These are phyloP conservation scores for Prunus mongolica DNA, from an alignment of 306 rosid genomes.

Conservation along the genomic window DNA sequence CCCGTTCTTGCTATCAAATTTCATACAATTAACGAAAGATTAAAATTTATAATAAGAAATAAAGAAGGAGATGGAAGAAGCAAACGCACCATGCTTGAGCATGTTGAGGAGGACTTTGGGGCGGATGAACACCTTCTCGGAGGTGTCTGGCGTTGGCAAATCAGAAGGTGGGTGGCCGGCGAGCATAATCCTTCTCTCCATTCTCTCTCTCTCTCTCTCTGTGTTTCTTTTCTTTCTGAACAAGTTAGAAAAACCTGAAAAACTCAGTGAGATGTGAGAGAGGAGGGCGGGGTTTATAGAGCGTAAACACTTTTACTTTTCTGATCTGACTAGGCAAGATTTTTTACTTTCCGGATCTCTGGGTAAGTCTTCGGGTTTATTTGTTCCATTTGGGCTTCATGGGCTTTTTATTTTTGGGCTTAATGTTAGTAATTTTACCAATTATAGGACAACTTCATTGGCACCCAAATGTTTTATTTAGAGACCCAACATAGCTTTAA, in stretches of 20 bases:
- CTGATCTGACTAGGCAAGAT: too few species aligned
- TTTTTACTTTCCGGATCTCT: too few species aligned
- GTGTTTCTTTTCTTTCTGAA: slow-evolving; percentile 9
- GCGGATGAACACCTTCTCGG: slow-evolving; percentile 85
- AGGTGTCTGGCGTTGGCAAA: slow-evolving; percentile 74
- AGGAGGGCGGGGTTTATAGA: too few species aligned
- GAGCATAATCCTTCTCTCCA: slow-evolving; percentile 81
- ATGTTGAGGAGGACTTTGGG: slow-evolving; percentile 81
- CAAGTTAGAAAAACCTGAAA: not conserved
- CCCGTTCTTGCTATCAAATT: slow-evolving; percentile 65
- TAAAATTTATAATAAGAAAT: not conserved
- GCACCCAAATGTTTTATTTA: too few species aligned
- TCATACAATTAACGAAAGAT: not conserved
- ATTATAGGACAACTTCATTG: too few species aligned
- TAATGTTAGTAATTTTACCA: not conserved
- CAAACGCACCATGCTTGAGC: slow-evolving; percentile 67
- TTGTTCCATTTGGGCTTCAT: not conserved
- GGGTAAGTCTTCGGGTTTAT: too few species aligned
- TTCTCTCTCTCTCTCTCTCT: not conserved
- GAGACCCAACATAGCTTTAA: too few species aligned
- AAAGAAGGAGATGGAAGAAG: not conserved
- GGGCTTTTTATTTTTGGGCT: not conserved
- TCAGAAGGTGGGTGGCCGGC: slow-evolving; percentile 89
- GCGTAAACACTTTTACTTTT: too few species aligned
- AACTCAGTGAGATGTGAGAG: too few species aligned